Base-by-base conservation (phyloP, 1,139 yeast species). In the Petasospora rhodanensis region DNA sequence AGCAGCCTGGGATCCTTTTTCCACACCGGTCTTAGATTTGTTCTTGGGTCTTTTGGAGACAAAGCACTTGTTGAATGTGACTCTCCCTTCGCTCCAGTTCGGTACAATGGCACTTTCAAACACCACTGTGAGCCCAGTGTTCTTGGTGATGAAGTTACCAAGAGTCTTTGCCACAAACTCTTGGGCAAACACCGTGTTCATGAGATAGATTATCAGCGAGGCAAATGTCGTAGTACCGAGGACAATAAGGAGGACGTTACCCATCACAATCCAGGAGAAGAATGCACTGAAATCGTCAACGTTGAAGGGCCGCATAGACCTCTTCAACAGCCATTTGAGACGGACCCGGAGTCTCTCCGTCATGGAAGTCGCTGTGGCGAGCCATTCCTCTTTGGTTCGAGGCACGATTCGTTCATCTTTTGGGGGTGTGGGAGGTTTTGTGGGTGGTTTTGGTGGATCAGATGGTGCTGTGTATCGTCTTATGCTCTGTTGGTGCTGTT, bases 91-190 rank as follows among this genome's bases (percentile, higher is more conserved):
- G 29, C 79, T 72, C 96, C 96, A 89, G 34, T 87, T 87, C 0
- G 97, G 97, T 4, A 87, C 95, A 39, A 89, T 84, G 3, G 98
- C 98, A 53, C 76, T 81, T 54, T 91, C 98, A 54, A 91, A 91
- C 1, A 86, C 79, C 10, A 91, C 96, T 0, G 83, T 78, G 46
- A 89, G 61, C n/a, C 87, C 85, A 2, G 94, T 78, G 50, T 87
- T 91, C 45, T 74, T 74, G 11, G 98, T 89, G 39, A 91, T 72
- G 36, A 84, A 63, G 50, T 83, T 84, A 8, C 97, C 97, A 24
- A 87, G 66, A 45, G 73, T 70, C 31, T 81, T 66, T 2, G 96
- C 97, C 27, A 89, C 80, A 41, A 78, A 74, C 53, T 89, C 96
- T 53, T 89, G 95, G 1, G 95, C 95, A 52, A 84, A 76, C 8